These are phyloP conservation scores for Obelidium mucronatum DNA, from an alignment of 192 early-diverging fungal species.

Conservation along the genomic window DNA sequence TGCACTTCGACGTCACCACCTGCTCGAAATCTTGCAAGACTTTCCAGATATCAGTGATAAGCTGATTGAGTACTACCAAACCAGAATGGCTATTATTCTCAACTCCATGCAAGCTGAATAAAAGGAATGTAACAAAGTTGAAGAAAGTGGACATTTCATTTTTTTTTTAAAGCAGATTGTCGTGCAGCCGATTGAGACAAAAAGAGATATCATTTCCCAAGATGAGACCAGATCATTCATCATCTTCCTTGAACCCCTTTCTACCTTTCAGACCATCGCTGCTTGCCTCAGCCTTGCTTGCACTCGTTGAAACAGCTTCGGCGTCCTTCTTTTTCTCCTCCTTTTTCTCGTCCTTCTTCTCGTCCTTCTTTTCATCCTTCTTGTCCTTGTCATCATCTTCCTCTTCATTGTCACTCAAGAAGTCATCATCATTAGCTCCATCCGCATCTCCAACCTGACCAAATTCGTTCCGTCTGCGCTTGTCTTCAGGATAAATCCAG, in stretches of 20 bases:
- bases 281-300: too few relatives aligned
- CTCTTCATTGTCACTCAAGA: conserved; percentile 38
- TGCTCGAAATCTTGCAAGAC: neutral
- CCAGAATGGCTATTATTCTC: conserved; percentile 29
- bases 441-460: conserved; percentile 56
- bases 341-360: conserved; percentile 40
- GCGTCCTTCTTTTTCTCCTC: too few relatives aligned
- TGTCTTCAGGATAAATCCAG: conserved; percentile 83
- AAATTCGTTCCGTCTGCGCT: conserved; percentile 88
- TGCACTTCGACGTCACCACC: neutral
- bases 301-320: too few relatives aligned
- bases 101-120: too few relatives aligned
- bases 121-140: too few relatives aligned
- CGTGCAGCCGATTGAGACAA: too few relatives aligned
- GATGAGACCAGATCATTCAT: too few relatives aligned
- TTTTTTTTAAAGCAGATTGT: too few relatives aligned
- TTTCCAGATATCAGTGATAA: conserved; percentile 1
- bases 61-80: conserved; percentile 3
- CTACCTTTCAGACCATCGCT: conserved; percentile 2
- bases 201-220: too few relatives aligned
- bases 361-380: conserved; percentile 28
- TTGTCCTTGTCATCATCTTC: conserved; percentile 15
- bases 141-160: too few relatives aligned
- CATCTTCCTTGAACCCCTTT: conserved; percentile 17
- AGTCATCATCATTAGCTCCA: conserved; percentile 32